Base-by-base conservation (phyloP, 2,329 filamentous ascomycete genomes). In the Xylaria sp. region DNA sequence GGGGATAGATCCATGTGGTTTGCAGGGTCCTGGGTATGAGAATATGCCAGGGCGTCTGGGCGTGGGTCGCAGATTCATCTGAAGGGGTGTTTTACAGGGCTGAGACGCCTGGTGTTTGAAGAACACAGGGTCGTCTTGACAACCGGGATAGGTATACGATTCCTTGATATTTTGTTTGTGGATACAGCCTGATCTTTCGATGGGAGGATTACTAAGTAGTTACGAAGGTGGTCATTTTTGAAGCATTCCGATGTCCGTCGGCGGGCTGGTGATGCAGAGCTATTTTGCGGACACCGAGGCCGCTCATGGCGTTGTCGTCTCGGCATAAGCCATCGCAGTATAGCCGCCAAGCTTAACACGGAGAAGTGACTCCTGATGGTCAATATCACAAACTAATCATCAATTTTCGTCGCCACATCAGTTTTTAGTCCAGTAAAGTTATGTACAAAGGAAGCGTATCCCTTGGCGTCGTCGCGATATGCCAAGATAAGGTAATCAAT, bases 51-150 rank as follows among this genome's bases (percentile, higher is more conserved):
- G 46, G 58, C 58, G 58, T 61, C 58, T 52, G 32, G 46, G 58
- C 58, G 58, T 61, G 58, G 46, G 46, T 61, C 39, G 56, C 56
- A 58, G 56, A 46, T 58, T 58, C 56, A 58, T 58, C 56, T 51
- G 54, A 37, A 58, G 61, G 39, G 51, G 28, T 48, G 59, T 68
- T 62, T 69, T 41, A 60, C 59, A 69, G 63, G 67, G 67, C 67
- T 69, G 67, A 69, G 58, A 69, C 67, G 13, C 32, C 10, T 32
- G 10, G n/a, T 41, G 67, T 69, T 59, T 66, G 67, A 66, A 55
- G 58, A 46, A 13, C 67, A 34, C 58, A 63, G 37, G 58, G 58
- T 52, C 63, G 37, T 18, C 51, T 60, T 23, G 39, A 59, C 25
- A n/a, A 34, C 50, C 32, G 50, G 58, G 39, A 66, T 23, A 37